phyloP scores from a whole-genome alignment of 805 yeast species.

The Suhomyces sp. region DNA sequence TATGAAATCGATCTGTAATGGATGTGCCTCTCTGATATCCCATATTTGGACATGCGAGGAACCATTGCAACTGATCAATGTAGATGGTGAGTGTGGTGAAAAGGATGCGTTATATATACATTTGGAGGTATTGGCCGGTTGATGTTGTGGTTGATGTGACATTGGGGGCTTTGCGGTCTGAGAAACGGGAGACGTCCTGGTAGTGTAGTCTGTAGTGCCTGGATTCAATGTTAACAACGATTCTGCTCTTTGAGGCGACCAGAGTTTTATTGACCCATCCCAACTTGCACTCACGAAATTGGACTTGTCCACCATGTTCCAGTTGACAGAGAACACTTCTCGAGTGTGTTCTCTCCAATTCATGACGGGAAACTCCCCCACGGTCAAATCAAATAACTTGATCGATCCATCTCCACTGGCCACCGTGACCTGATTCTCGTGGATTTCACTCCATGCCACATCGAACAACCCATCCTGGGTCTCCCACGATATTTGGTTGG shows the following conservation, averaged over 20 bases:
- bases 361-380: conserved; percentile 67
- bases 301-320: conserved; percentile 70
- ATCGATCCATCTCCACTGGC: conserved; percentile 92
- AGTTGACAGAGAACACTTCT: conserved; percentile 71
- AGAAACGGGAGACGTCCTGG: conserved; percentile 24
- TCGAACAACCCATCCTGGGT: conserved; percentile 94
- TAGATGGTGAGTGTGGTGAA: conserved; percentile 80
- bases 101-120: conserved; percentile 80
- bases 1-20: conserved; percentile 56
- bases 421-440: conserved; percentile 79
- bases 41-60: conserved; percentile 75
- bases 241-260: conserved; percentile 62
- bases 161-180: conserved; percentile 25
- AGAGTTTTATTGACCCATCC: conserved; percentile 86
- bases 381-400: conserved; percentile 73
- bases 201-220: conserved; percentile 24
- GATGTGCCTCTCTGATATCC: conserved; percentile 74
- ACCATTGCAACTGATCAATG: conserved; percentile 69
- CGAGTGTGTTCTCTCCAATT: conserved; percentile 74
- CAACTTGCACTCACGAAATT: conserved; percentile 79
- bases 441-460: conserved; percentile 84
- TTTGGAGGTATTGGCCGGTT: conserved; percentile 39
- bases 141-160: conserved; percentile 35
- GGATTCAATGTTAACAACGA: conserved; percentile 57
- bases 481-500: conserved; percentile 60